A percentile compares a stretch with the other conserved stretches of the same genome.
These are phyloP conservation scores for Silene uniflora DNA, from an alignment of 148 eudicot species.

Conservation along the genomic window DNA sequence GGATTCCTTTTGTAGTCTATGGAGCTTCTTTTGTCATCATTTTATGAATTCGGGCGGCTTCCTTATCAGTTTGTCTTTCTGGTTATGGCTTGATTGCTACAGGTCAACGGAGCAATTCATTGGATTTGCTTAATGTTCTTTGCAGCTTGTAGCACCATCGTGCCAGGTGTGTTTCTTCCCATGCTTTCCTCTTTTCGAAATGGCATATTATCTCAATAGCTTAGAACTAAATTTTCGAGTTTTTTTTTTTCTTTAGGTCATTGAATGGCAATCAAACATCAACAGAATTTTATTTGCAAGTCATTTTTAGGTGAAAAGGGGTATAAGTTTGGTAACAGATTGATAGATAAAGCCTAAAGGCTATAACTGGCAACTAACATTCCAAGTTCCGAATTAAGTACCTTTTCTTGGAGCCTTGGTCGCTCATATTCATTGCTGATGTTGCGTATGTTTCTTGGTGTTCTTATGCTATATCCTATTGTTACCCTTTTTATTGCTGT, in stretches of 20 bases:
- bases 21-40: neutral
- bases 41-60: neutral
- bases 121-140: slow-evolving; percentile 8
- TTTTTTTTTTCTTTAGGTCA: neutral
- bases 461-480: neutral
- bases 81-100: neutral
- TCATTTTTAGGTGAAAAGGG: neutral
- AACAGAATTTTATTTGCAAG: neutral
- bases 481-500: neutral
- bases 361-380: neutral
- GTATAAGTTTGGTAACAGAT: neutral
- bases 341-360: neutral
- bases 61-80: neutral
- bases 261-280: neutral
- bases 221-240: neutral
- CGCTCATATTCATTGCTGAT: neutral
- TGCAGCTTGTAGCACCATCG: neutral
- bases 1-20: too few species aligned
- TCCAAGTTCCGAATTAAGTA: neutral
- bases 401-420: neutral
- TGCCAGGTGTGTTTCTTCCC: slow-evolving; percentile 5
- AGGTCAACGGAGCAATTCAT: too few species aligned
- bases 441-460: slow-evolving; percentile 7
- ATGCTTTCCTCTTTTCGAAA: neutral
- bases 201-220: neutral